Evolutionary conservation across 495 filamentous ascomycete genomes (phyloP), one percentile per base, ranked within the genome.

Genomic region (Corynascus novoguineensis): DNA sequence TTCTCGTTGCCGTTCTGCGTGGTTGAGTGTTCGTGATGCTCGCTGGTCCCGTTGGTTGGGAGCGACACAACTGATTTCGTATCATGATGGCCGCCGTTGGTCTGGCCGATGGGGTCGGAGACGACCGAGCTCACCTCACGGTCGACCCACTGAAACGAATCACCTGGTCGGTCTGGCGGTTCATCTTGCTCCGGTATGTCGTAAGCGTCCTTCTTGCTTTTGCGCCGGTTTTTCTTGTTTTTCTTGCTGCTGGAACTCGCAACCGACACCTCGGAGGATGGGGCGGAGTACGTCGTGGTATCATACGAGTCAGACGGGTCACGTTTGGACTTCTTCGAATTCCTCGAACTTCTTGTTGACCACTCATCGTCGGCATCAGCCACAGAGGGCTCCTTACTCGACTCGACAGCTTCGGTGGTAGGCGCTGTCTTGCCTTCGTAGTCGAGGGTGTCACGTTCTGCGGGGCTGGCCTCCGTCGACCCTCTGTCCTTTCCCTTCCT

Each of bases 91-190:
- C 58, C 62, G 54, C 65, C 67, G 45, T 68, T 66, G 7, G 61
- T 61, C 53, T 65, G 66, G 50, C 68, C 57, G 45, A 58, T 60
- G 17, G 66, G 63, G 34, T 69, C 74, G 2, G 75, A 74, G 7
- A 75, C 68, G n/a, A 75, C 66, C 41, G 76, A 78, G 49, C 69
- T 71, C 28, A 71, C 64, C 29, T 76, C 74, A 11, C 69, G 71
- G 45, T 72, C 68, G 21, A 63, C 41, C 42, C 55, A 50, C 55
- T 67, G 53, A 46, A 65, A 68, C 11, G 46, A 60, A 15, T 65
- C 68, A 7, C 55, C 62, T 28, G 58, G 65, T 53, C 52, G 62
- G 50, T 74, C 67, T 1, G 74, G 68, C 14, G 65, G 71, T 59
- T 72, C 69, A 29, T 64, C 63, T 35, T 60, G 58, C 44, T 65